Evolutionary conservation across 1,139 yeast genomes (phyloP).

Genomic region (Lodderomyces beijingensis): DNA sequence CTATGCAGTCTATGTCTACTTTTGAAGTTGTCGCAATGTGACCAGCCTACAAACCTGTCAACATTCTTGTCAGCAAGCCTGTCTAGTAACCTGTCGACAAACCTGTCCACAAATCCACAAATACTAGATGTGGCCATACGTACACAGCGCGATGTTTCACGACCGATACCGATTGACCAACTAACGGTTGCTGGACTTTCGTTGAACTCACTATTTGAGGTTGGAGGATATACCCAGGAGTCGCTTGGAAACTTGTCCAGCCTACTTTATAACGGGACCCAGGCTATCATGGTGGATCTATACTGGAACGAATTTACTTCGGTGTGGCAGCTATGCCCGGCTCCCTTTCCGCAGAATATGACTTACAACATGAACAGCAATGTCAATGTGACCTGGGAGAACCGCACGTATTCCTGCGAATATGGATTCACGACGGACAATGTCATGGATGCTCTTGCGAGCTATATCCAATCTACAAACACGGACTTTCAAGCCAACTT

Average conservation of each 20-base stretch:
- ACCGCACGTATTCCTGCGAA: slow-evolving; percentile 33
- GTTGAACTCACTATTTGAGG: slow-evolving; percentile 45
- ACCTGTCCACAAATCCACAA: slow-evolving; percentile 1
- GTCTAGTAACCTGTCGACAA: too few species aligned
- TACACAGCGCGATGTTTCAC: slow-evolving; percentile 66
- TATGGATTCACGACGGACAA: slow-evolving; percentile 38
- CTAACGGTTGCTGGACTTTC: slow-evolving; percentile 56
- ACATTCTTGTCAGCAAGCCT: too few species aligned
- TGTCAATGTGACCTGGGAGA: slow-evolving; percentile 26
- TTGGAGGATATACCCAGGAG: slow-evolving; percentile 44
- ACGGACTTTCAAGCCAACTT: slow-evolving; percentile 53
- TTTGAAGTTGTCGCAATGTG: too few species aligned
- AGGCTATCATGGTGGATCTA: slow-evolving; percentile 54
- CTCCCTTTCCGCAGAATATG: slow-evolving; percentile 30
- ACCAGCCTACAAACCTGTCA: too few species aligned
- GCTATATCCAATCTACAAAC: slow-evolving; percentile 46
- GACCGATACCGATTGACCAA: slow-evolving; percentile 55
- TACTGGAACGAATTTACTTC: slow-evolving; percentile 55
- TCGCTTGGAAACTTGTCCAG: slow-evolving; percentile 34
- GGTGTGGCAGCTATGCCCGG: slow-evolving; percentile 73
- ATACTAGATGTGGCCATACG: slow-evolving; percentile 36
- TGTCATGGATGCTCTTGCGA: slow-evolving; percentile 32
- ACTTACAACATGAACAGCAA: slow-evolving; percentile 15
- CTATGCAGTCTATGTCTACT: too few species aligned
- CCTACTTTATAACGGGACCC: slow-evolving; percentile 49